A percentile compares a stretch with the other conserved stretches of the same genome.
phyloP scores from a whole-genome alignment of 495 filamentous ascomycete species.

The Hypoxylon trugodes region DNA sequence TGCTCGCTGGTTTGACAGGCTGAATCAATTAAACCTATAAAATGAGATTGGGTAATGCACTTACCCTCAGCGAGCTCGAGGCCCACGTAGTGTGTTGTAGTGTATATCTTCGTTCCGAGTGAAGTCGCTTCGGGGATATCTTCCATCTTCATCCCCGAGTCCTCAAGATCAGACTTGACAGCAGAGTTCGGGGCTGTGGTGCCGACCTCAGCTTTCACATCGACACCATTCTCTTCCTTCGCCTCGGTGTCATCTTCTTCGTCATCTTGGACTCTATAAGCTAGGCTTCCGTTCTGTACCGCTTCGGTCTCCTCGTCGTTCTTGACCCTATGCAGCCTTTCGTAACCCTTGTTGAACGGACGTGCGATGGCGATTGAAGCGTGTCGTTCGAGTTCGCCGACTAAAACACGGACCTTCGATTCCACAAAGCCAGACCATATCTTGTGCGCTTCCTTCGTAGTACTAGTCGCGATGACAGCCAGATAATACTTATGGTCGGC shows the following conservation, averaged over 20 bases:
- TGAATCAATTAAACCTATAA: slow-evolving; percentile 61
- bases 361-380: slow-evolving; percentile 81
- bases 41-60: slow-evolving; percentile 51
- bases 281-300: slow-evolving; percentile 74
- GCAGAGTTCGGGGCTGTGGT: slow-evolving; percentile 57
- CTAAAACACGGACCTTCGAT: slow-evolving; percentile 87
- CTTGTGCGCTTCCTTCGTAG: slow-evolving; percentile 82
- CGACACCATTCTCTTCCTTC: slow-evolving; percentile 63
- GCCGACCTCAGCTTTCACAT: slow-evolving; percentile 27
- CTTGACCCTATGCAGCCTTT: slow-evolving; percentile 77
- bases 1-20: slow-evolving; percentile 56
- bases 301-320: slow-evolving; percentile 73
- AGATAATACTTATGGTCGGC: slow-evolving; percentile 93
- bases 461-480: slow-evolving; percentile 84
- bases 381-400: slow-evolving; percentile 78
- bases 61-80: slow-evolving; percentile 74
- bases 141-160: slow-evolving; percentile 39
- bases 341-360: slow-evolving; percentile 92
- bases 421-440: slow-evolving; percentile 92
- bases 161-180: slow-evolving; percentile 48
- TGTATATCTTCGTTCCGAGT: slow-evolving; percentile 68
- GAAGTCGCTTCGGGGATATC: slow-evolving; percentile 6
- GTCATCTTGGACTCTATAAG: slow-evolving; percentile 67
- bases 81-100: slow-evolving; percentile 88
- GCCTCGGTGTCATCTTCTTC: slow-evolving; percentile 42